Evolutionary conservation across 1,139 yeast species (phyloP).

Genomic region (Candida pseudocylindracea): DNA sequence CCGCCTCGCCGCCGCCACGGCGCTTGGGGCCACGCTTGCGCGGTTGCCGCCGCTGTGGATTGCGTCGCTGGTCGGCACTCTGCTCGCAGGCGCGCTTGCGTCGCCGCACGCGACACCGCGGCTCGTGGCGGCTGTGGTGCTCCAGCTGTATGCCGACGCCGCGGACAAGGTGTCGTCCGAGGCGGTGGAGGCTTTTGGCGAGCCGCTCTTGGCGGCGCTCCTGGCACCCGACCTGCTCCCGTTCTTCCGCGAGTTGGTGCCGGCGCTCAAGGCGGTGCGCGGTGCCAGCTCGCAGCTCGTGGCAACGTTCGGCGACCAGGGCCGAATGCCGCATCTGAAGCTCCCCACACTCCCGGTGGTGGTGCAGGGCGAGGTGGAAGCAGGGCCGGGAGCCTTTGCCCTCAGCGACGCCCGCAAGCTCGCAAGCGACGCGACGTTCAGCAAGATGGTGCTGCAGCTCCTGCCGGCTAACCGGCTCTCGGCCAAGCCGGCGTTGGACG

Average conservation of each 20-base stretch:
- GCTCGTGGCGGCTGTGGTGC: conserved; percentile 39
- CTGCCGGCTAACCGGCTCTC: conserved; percentile 55
- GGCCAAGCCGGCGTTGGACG: conserved; percentile 56
- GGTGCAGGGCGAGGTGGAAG: conserved; percentile 85
- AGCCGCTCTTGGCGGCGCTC: conserved; percentile 14
- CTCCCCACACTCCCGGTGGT: conserved; percentile 72
- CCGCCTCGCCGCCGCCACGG: conserved; percentile 54
- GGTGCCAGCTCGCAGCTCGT: conserved; percentile 74
- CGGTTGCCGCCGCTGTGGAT: conserved; percentile 18
- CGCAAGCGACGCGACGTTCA: conserved; percentile 32
- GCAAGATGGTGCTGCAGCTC: conserved; percentile 37
- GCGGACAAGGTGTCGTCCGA: conserved; percentile 6
- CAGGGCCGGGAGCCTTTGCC: conserved; percentile 87
- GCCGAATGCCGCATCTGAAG: conserved; percentile 52
- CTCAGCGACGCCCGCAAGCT: conserved; percentile 58
- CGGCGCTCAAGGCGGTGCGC: conserved; percentile 65
- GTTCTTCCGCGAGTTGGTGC: conserved; percentile 65
- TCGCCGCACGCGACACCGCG: conserved; percentile 70
- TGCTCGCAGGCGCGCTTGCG: conserved; percentile 10
- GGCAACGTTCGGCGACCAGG: conserved; percentile 53
- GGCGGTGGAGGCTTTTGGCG: conserved; percentile 3
- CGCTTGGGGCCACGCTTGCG: conserved; percentile 53
- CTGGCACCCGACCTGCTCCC: conserved; percentile 22
- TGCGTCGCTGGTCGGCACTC: conserved; percentile 4
- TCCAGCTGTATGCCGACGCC: conserved; percentile 50